Base-by-base conservation (phyloP, 1,139 yeast species). In the Candida tetrigidarum region DNA sequence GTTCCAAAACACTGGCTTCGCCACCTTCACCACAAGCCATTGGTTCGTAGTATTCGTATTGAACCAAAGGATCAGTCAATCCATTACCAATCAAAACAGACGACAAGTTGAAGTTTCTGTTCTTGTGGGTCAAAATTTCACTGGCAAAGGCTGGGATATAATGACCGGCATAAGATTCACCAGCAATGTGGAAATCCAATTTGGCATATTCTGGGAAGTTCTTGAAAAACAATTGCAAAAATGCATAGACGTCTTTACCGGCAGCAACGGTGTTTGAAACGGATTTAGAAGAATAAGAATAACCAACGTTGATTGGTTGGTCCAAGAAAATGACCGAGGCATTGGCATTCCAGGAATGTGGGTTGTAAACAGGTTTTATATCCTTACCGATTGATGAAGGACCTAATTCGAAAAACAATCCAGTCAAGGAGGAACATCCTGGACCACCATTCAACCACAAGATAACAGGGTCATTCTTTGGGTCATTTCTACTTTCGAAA, bases 21-120 rank as follows among this genome's bases (percentile, higher is more conserved):
- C 97, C 98, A 60, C 96, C 96, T 59, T 82, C 75, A 54, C 97
- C 97, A 69, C 99, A 93, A 9, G 97, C 98, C 99, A 93, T 93
- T 66, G 96, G 96, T 71, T 88, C 87, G 69, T 90, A 93, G 66
- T 83, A 83, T 56, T 85, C 86, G 66, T 86, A 88, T 72, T 93
- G 99, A 51, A 83, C 82, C 64, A 89, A 80, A 12, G 96, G 92
- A 67, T 93, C 98, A 44, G 97, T 91, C 62, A 93, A 81, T 47
- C 99, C 99, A 64, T 93, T 93, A 62, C 99, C 99, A 61, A 93
- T 92, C 67, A 93, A 71, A 36, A 93, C 90, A 5, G 97, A 89
- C 20, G 92, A 78, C 63, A 93, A 78, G 65, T 91, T 82, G 74
- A 93, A 92, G 49, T 83, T 76, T 65, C 96, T 85, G 58, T 87